Base-by-base conservation (phyloP, 2,329 filamentous ascomycete species). In the Tricladium varicosporioides region DNA sequence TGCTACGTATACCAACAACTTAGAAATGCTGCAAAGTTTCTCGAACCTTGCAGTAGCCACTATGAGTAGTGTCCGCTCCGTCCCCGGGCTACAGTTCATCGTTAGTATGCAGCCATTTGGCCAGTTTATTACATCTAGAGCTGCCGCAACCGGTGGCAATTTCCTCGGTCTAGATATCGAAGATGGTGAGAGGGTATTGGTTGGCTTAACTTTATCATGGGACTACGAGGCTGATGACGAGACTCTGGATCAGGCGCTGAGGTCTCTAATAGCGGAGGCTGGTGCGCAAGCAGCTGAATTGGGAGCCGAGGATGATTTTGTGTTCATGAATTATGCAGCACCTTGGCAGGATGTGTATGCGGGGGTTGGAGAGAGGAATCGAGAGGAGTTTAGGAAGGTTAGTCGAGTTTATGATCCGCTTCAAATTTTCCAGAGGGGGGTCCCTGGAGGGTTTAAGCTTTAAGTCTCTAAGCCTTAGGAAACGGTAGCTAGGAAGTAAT, bases 401-500 rank as follows among this genome's bases (percentile, higher is more conserved):
- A 64, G 65, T 11, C 43, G n/a, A 22, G 63, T 60, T 52, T 70
- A 70, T 51, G 69, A 70, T 51, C 62, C 65, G 0, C 49, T 53
- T 2, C 50, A 54, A 15, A 53, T 69, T 1, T 70, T 70, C 45
- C 66, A 69, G 58, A 60, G 42, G 31, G 47, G 61, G 31, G 64
- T 63, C 10, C 67, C 68, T 3, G 67, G 65, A 18, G 65, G 67
- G 1, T 67, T 65, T 57, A 69, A 69, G 49, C 16, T 68, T 27
- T 27, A 27, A 27, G 22, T 27, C 22, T 4, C 22, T 27, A 7
- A 27, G 22, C 22, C 7, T 27, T 27, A n/a, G n/a, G n/a, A n/a
- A n/a, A n/a, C n/a, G n/a, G n/a, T n/a, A n/a, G n/a, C n/a, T n/a
- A n/a, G n/a, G n/a, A n/a, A n/a, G n/a, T n/a, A n/a, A n/a, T n/a